Base-by-base conservation (phyloP, 805 yeast species). In the Barnettozyma wickerhamii region DNA sequence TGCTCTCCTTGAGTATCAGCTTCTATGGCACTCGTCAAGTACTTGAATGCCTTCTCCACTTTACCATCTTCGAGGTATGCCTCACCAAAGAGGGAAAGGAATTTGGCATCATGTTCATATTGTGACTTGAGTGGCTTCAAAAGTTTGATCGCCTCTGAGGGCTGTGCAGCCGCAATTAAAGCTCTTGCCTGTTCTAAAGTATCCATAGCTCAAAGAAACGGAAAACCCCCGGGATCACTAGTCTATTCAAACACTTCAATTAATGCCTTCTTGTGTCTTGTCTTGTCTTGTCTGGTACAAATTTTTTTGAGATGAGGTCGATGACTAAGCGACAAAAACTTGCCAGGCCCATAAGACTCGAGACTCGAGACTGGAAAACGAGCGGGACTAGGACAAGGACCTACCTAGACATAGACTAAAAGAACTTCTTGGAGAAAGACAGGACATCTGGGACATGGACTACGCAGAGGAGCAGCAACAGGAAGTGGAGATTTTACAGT, bases 401-500 rank as follows among this genome's bases (percentile, higher is more conserved):
- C n/a, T n/a, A n/a, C n/a, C n/a, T n/a, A n/a, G n/a, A n/a, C n/a
- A n/a, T n/a, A 17, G 9, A 33, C 14, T 20, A 21, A 17, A n/a
- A 15, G 26, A 23, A 9, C 12, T 12, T 9, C 26, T 9, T 23
- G 12, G 12, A 23, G 26, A 23, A 24, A 40, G 18, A 17, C 6
- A 17, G 9, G 7, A 2, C 12, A 2, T 23, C 12, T 23, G 24
- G n/a, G 21, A 5, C 9, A 86, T 86, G 95, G 90, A 84, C 52
- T 75, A 81, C 42, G 57, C 62, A 38, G 96, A 86, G 60, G 97
- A 93, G 57, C 97, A 91, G 59, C 62, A 57, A 21, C 96, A 91
- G 64, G 99, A 91, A 62, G 60, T 93, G 34, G 97, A 90, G 61
- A 89, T 93, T 38, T 72, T 91, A 43, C 81, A 86, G 58, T 81